phyloP scores from a whole-genome alignment of 2,329 filamentous ascomycete species.

The Paecilomyces fulvus region DNA sequence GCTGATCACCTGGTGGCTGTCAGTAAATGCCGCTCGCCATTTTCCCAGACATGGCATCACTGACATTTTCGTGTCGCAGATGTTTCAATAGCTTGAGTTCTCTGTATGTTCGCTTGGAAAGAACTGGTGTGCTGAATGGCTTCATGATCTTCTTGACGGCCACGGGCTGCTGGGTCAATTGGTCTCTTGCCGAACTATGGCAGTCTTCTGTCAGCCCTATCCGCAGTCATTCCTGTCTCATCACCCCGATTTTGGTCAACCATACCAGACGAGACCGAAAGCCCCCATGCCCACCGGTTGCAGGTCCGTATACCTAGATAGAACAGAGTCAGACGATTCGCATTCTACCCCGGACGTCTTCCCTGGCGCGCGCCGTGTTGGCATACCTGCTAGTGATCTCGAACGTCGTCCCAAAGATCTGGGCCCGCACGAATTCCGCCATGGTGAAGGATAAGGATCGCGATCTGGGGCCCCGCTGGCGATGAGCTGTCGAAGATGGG shows the following conservation, averaged over 20 bases:
- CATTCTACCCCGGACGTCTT: background rate
- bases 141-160: constrained; percentile 99
- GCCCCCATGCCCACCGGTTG: constrained; percentile 99
- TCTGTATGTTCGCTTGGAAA: constrained; percentile 95
- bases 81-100: constrained; percentile 97
- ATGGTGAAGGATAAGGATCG: constrained; percentile 47
- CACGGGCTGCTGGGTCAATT: constrained; percentile 93
- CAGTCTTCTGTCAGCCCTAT: constrained; percentile 10
- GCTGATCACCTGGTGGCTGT: constrained; percentile 68
- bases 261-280: constrained; percentile 94
- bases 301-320: constrained; percentile 80
- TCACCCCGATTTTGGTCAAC: constrained; percentile 10
- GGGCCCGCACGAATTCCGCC: constrained; percentile 98
- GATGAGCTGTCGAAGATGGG: background rate
- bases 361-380: background rate
- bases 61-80: constrained; percentile 87
- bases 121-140: constrained; percentile 96
- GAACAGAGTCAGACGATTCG: constrained; percentile 14
- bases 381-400: constrained; percentile 95
- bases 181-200: constrained; percentile 84
- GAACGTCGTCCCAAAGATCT: constrained; percentile 99
- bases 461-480: background rate
- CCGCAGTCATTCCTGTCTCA: constrained; percentile 1
- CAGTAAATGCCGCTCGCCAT: constrained; percentile 6
- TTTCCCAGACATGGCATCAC: constrained; percentile 15